Evolutionary conservation across 2,329 filamentous ascomycete species (phyloP).

Genomic region (Beauveria sp.): DNA sequence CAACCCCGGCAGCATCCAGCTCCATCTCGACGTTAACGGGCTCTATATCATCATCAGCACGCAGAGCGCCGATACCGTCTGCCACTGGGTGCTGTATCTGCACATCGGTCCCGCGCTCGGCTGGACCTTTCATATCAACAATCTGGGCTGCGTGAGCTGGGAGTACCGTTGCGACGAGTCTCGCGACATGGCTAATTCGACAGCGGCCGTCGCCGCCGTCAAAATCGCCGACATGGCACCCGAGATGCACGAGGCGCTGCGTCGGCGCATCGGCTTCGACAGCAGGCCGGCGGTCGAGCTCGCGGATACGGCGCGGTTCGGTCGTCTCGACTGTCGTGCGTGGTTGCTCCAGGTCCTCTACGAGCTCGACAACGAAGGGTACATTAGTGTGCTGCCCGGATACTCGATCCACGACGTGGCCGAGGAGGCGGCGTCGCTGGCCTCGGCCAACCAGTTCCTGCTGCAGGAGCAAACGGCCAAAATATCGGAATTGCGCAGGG

Average conservation of each 20-base stretch:
- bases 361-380: constrained; percentile 15
- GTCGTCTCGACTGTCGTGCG: constrained; percentile 8
- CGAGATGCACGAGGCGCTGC: constrained; percentile 9
- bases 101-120: neutral
- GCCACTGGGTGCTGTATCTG: constrained; percentile 7
- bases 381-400: constrained; percentile 10
- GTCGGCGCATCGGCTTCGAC: neutral
- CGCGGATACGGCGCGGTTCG: constrained; percentile 9
- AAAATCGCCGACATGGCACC: constrained; percentile 6
- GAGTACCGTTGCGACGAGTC: constrained; percentile 3
- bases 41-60: constrained; percentile 7
- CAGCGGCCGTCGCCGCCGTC: constrained; percentile 1
- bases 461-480: neutral
- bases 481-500: neutral
- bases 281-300: neutral
- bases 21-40: constrained; percentile 5
- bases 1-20: neutral
- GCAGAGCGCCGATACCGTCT: neutral
- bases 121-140: constrained; percentile 7
- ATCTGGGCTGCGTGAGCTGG: neutral
- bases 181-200: neutral
- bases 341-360: constrained; percentile 13
- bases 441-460: neutral
- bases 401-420: constrained; percentile 5
- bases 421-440: constrained; percentile 2